A percentile compares a stretch with the other conserved stretches of the same genome.
Conservation (phyloP, 169 alveolate species). For the Babesia caballi region DNA sequence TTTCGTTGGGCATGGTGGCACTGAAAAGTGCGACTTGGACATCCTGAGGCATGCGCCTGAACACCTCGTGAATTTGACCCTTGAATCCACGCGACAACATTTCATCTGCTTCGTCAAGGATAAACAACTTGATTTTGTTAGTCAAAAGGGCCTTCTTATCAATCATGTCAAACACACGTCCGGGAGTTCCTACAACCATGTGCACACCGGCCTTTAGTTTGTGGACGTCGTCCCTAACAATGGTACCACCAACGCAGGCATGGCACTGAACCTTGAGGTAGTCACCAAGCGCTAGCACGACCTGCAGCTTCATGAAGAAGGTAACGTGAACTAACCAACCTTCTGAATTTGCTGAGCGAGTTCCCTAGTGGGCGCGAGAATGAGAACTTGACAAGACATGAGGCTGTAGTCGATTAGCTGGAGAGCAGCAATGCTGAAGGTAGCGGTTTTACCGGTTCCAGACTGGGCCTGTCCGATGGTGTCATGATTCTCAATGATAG, state of each 20-base stretch:
- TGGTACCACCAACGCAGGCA: constrained; percentile 99
- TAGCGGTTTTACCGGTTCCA: constrained; percentile 99
- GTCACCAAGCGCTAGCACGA: constrained; percentile 86
- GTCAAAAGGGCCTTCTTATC: constrained; percentile 88
- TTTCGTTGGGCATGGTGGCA: constrained; percentile 97
- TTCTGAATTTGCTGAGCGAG: constrained; percentile 96
- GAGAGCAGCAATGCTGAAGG: constrained; percentile 95
- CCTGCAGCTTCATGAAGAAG: constrained; percentile 3
- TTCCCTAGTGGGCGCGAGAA: constrained; percentile 99
- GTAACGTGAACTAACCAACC: constrained; percentile 65
- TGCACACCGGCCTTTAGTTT: constrained; percentile 96
- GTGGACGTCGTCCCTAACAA: constrained; percentile 94
- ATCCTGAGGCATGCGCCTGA: constrained; percentile 74
- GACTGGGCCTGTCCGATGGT: constrained; percentile 99
- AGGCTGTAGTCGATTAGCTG: constrained; percentile 89
- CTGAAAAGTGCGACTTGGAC: constrained; percentile 90
- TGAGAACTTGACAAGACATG: constrained; percentile 90
- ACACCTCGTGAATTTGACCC: constrained; percentile 87
- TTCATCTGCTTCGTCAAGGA: constrained; percentile 99
- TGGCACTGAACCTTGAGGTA: constrained; percentile 88
- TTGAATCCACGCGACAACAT: constrained; percentile 98
- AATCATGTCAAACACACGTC: constrained; percentile 98
- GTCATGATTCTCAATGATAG: constrained; percentile 96
- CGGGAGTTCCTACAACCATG: constrained; percentile 99
- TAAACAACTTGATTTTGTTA: constrained; percentile 90